Evolutionary conservation across 768 basidiomycete species (phyloP).

Genomic region (Gymnopilus dilepis): DNA sequence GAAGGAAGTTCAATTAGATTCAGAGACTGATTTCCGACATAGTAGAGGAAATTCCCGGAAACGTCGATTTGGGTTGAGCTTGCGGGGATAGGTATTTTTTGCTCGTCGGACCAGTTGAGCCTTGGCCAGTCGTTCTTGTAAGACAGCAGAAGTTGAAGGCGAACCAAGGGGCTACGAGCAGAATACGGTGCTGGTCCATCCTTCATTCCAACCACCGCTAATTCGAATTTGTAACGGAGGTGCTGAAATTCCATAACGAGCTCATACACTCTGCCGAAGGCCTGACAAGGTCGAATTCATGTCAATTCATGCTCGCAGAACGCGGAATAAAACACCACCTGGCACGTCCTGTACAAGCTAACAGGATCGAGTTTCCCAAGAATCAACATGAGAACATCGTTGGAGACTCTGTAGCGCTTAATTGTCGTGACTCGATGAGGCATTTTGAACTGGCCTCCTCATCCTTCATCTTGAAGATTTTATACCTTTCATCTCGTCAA

Average conservation of each 20-base stretch:
- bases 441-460: constrained; percentile 45
- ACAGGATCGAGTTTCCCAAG: constrained; percentile 54
- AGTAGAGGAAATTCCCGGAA: constrained; percentile 53
- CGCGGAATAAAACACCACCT: constrained; percentile 35
- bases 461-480: constrained; percentile 42
- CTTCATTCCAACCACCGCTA: constrained; percentile 54
- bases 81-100: constrained; percentile 44
- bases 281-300: constrained; percentile 34
- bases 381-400: constrained; percentile 56
- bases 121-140: constrained; percentile 56
- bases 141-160: constrained; percentile 49
- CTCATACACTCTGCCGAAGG: constrained; percentile 48
- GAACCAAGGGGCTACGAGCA: constrained; percentile 42
- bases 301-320: constrained; percentile 12
- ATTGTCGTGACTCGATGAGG: constrained; percentile 49
- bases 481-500: constrained; percentile 46
- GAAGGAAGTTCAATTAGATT: constrained; percentile 56
- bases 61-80: constrained; percentile 43
- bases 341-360: constrained; percentile 51
- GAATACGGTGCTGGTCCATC: constrained; percentile 50
- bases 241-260: constrained; percentile 53
- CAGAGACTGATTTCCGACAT: constrained; percentile 46
- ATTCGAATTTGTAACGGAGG: constrained; percentile 55
- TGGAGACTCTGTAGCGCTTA: constrained; percentile 53
- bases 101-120: constrained; percentile 53